A percentile compares a stretch with the other conserved stretches of the same genome.
Conservation (phyloP, 768 basidiomycete species). For the Xerocomus spinulosus region DNA sequence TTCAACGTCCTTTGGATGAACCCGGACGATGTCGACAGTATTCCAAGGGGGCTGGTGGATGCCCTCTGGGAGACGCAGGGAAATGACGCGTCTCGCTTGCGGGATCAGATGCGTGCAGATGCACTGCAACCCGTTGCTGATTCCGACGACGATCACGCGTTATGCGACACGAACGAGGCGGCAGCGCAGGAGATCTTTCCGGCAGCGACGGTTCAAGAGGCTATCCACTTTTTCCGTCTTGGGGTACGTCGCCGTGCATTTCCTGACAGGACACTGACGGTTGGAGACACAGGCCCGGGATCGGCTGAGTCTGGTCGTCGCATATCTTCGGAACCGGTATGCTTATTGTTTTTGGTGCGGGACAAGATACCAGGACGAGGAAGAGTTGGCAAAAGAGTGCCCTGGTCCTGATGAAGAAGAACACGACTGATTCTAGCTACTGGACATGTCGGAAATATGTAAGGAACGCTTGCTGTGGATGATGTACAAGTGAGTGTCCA, state of each 20-base stretch:
- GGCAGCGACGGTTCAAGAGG: constrained; percentile 61
- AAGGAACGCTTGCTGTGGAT: constrained; percentile 23
- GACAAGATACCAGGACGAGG: constrained; percentile 57
- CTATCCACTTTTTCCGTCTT: constrained; percentile 60
- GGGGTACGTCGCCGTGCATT: constrained; percentile 39
- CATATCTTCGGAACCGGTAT: constrained; percentile 69
- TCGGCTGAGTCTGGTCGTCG: constrained; percentile 60
- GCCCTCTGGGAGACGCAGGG: constrained; percentile 42
- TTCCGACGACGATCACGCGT: constrained; percentile 34
- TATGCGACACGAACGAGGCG: constrained; percentile 15
- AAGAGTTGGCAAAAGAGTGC: constrained; percentile 61
- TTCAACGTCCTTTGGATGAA: constrained; percentile 82
- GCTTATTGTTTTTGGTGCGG: constrained; percentile 91
- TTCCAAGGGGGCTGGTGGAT: constrained; percentile 63
- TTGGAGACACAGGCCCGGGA: constrained; percentile 55
- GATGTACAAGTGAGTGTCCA: constrained; percentile 31
- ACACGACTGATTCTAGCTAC: constrained; percentile 54
- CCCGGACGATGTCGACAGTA: constrained; percentile 56
- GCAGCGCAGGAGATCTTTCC: constrained; percentile 37
- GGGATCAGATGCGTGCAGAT: constrained; percentile 71
- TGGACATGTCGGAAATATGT: not conserved
- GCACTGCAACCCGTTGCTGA: constrained; percentile 49
- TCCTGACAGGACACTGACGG: constrained; percentile 9
- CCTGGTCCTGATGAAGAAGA: constrained; percentile 74
- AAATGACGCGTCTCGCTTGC: constrained; percentile 47